These are phyloP conservation scores for Astraeus odoratus DNA, from an alignment of 768 basidiomycete genomes.

Conservation along the genomic window DNA sequence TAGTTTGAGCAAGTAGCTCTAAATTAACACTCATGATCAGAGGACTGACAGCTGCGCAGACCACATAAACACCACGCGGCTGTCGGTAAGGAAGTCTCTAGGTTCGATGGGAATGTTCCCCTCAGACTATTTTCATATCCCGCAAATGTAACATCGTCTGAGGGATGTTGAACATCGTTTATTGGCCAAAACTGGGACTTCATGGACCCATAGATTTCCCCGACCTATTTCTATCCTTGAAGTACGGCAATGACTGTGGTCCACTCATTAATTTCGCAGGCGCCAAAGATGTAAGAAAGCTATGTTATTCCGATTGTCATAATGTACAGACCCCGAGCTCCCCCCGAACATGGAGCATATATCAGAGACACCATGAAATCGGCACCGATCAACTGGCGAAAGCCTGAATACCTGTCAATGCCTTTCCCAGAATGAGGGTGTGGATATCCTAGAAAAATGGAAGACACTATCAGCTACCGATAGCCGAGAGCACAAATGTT, in stretches of 20 bases:
- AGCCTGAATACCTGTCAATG: slow-evolving; percentile 84
- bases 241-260: no score
- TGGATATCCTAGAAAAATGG: slow-evolving; percentile 66
- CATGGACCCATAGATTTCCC: no score
- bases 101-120: no score
- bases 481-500: background rate
- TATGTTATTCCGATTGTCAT: background rate
- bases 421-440: slow-evolving; percentile 88
- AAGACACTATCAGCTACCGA: slow-evolving; percentile 7
- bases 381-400: slow-evolving; percentile 50
- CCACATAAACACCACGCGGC: no score
- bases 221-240: no score
- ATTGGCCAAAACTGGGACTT: no score
- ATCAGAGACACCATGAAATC: background rate
- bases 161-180: no score
- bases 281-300: background rate
- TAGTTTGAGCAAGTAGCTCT: background rate
- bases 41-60: background rate
- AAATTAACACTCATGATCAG: background rate
- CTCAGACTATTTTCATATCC: no score
- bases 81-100: no score
- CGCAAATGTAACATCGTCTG: no score
- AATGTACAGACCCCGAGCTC: background rate
- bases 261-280: no score
- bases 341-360: background rate